These are phyloP conservation scores for Umbelopsis sp. DNA, from an alignment of 192 early-diverging fungal genomes.

Conservation along the genomic window DNA sequence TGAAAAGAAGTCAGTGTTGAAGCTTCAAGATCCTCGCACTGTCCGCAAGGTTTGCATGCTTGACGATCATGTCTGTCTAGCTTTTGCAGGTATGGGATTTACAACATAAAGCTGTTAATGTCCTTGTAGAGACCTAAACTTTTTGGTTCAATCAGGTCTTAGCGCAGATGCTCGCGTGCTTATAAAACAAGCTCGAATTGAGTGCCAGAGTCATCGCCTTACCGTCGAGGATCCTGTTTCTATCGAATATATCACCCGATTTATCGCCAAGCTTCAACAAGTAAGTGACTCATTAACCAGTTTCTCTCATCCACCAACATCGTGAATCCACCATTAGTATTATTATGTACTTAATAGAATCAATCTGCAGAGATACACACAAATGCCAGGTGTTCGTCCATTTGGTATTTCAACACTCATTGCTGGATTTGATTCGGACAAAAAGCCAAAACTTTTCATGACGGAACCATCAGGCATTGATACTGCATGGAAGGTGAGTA, in stretches of 20 bases:
- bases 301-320: neutral
- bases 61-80: slow-evolving; percentile 96
- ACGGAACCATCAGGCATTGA: slow-evolving; percentile 99
- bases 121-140: too few species aligned
- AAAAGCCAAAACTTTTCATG: slow-evolving; percentile 92
- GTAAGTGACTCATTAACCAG: slow-evolving; percentile 38
- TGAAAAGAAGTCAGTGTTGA: slow-evolving; percentile 94
- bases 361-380: slow-evolving; percentile 86
- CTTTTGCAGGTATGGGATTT: slow-evolving; percentile 77
- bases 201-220: slow-evolving; percentile 96
- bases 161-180: slow-evolving; percentile 95
- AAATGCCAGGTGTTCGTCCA: slow-evolving; percentile 96
- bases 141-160: slow-evolving; percentile 63
- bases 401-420: slow-evolving; percentile 98
- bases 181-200: slow-evolving; percentile 94
- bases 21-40: slow-evolving; percentile 97
- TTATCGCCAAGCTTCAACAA: slow-evolving; percentile 97
- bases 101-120: too few species aligned
- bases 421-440: slow-evolving; percentile 89
- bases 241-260: slow-evolving; percentile 96
- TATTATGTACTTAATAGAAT: neutral
- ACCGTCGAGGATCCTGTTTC: slow-evolving; percentile 97
- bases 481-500: slow-evolving; percentile 88
- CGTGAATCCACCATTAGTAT: too few species aligned
- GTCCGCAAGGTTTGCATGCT: slow-evolving; percentile 96